Base-by-base conservation (phyloP, 352 stramenopile species). In the Pythium brachiatum region DNA sequence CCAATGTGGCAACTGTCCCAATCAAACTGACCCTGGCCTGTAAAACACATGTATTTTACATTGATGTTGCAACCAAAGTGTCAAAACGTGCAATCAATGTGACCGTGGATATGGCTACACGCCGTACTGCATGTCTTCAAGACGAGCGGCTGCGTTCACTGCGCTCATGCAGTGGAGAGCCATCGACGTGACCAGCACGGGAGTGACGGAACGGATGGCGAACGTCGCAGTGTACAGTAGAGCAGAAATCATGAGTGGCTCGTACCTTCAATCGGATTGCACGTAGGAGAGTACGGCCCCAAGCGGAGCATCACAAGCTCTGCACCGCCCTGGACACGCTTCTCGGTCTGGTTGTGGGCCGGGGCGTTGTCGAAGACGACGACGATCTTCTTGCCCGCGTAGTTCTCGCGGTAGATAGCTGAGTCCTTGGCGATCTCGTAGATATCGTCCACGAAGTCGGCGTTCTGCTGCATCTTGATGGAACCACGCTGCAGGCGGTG, bases 391-490 rank as follows among this genome's bases (percentile, higher is more conserved):
- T 73, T 76, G 26, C 43, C 61, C 2, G 3, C 2, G 46, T 48
- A 72, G 39, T 66, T 16, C 15, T 62, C 16, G 0, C 39, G n/a
- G 47, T 61, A 66, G 1, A 20, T 20, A 18, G 41, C 51, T 4
- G 55, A 64, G 2, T 31, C 51, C 38, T 67, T 65, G 38, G 59
- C n/a, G n/a, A n/a, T n/a, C n/a, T n/a, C n/a, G n/a, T n/a, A 69
- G 7, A 65, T 20, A 7, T 26, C 43, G 4, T 66, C 56, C 1
- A 69, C 52, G 20, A 66, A 69, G 21, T 51, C 57, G 6, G 59
- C 63, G 46, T 72, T 72, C 4, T 41, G n/a, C 23, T 61, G 16
- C 62, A 74, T 64, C 29, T 66, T 66, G 26, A 74, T 74, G 51
- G 62, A 68, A 25, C 58, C 58, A n/a, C 55, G 48, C 23, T n/a